Evolutionary conservation across 257 asterid species (phyloP), one percentile per base, ranked within the genome.

Genomic region (Anisodus acutangulus): DNA sequence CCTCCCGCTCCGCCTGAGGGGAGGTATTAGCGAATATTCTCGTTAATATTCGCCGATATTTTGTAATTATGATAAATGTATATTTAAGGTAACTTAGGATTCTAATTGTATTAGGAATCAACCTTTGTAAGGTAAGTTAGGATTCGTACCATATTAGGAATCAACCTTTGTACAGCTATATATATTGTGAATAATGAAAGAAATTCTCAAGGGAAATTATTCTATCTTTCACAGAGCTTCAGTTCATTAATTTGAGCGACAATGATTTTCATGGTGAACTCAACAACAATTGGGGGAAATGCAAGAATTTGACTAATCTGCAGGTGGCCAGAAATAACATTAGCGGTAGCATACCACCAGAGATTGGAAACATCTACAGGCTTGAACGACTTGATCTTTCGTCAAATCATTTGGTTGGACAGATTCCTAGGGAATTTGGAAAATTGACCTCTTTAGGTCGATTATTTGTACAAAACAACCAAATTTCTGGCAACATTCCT

Each of bases 261-360:
- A 84, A 84, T 7, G 3, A 37, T 11, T 84, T 84, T 37, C 31
- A 62, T 39, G 84, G 86, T 54, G 80, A 78, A 57, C 83, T 84
- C 16, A 6, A 69, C 9, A 8, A 43, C 3, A 64, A 78, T 7
- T 84, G 79, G 83, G 39, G 45, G 4, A 5, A 41, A 12, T 62
- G 78, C 35, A 53, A n/a, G 47, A 11, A 1, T 0, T 16, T 84
- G 62, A 54, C 45, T 4, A 3, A 43, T 49, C 1, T 84, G 1
- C 57, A 0, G 43, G 0, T 84, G 1, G 66, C 86, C 0, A 51
- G 47, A 17, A 84, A 84, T 26, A 79, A 12, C 7, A n/a, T 84
- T 51, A 6, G 47, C 6, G 86, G 80, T 3, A 64, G 49, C 37
- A 78, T 84, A 60, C 86, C 84, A 11, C 39, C 62, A 4, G 84